These are phyloP conservation scores for Suillus placidus DNA, from an alignment of 768 basidiomycete genomes.

Conservation along the genomic window DNA sequence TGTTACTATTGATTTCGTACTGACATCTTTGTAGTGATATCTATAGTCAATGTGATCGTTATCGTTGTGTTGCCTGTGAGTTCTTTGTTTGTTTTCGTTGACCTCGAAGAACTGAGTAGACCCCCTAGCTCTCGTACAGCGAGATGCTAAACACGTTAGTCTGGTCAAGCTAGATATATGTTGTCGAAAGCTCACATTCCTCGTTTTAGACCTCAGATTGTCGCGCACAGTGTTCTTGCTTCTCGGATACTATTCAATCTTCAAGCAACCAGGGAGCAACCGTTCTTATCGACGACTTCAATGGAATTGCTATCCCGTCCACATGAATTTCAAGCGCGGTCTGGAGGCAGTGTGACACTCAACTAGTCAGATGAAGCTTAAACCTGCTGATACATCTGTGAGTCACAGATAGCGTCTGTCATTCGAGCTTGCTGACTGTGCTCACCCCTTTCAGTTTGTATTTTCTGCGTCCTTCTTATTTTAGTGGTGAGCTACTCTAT, in stretches of 20 bases:
- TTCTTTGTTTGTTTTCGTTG: not conserved
- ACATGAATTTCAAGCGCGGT: not conserved
- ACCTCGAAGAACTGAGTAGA: not conserved
- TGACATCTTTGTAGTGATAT: not conserved
- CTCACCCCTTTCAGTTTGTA: not conserved
- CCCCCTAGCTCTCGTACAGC: not conserved
- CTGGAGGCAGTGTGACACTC: not conserved
- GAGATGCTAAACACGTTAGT: not conserved
- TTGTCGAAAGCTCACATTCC: not conserved
- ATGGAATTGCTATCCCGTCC: not conserved
- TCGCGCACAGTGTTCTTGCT: slow-evolving; percentile 10
- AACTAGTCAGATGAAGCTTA: not conserved
- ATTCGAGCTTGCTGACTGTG: not conserved
- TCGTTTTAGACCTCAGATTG: slow-evolving; percentile 4
- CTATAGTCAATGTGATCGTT: not conserved
- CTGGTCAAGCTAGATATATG: not conserved
- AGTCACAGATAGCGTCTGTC: not conserved
- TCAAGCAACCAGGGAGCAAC: not conserved
- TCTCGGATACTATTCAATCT: slow-evolving; percentile 11
- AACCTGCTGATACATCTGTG: not conserved
- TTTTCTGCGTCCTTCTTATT: too few relatives aligned
- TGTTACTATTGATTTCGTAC: not conserved
- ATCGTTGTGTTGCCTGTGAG: not conserved
- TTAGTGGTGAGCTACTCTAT: not conserved
- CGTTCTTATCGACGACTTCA: not conserved